Base-by-base conservation (phyloP, 768 basidiomycete genomes). In the Collybia sordida region DNA sequence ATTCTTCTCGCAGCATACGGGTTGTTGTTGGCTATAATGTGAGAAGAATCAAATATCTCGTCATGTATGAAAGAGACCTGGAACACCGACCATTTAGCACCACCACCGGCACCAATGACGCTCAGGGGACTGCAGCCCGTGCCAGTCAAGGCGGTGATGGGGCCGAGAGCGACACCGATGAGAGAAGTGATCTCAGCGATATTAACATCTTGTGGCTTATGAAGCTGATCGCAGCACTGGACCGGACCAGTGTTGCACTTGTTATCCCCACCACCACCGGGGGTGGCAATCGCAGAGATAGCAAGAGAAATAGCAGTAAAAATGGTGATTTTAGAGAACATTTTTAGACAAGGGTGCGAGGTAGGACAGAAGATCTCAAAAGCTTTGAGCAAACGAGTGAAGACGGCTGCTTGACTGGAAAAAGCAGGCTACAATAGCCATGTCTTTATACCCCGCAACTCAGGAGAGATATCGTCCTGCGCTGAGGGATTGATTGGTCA, bases 1-100 rank as follows among this genome's bases (percentile, higher is more conserved):
- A 53, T 59, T 59, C 9, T 49, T 17, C 14, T 40, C 49, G 57
- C 64, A 65, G 47, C 64, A 65, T 12, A 56, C 54, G 15, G 59
- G 51, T 35, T 58, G 49, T 7, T 27, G 23, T 17, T 35, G 46
- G 46, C 60, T 57, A 45, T 5, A 43, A 19, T 3, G 18, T 12
- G 9, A n/a, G 28, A 34, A 24, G 21, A 38, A 46, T n/a, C 21
- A 22, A 40, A n/a, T 40, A 23, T 40, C 35, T 15, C n/a, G n/a
- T n/a, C 25, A 19, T 17, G 4, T 11, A 5, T 23, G 2, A n/a
- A 4, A 39, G 24, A 37, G 38, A n/a, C 27, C 42, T 18, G 23
- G 6, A 27, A 18, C 17, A 58, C 54, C 9, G 50, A 61, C 49
- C 52, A 58, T 15, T 50, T 43, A 28, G 49, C 58, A 38, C 51